Percentiles rank a stretch among this genome's conserved stretches.
These are phyloP conservation scores for Sindora glabra DNA, from an alignment of 306 rosid species.

Conservation along the genomic window DNA sequence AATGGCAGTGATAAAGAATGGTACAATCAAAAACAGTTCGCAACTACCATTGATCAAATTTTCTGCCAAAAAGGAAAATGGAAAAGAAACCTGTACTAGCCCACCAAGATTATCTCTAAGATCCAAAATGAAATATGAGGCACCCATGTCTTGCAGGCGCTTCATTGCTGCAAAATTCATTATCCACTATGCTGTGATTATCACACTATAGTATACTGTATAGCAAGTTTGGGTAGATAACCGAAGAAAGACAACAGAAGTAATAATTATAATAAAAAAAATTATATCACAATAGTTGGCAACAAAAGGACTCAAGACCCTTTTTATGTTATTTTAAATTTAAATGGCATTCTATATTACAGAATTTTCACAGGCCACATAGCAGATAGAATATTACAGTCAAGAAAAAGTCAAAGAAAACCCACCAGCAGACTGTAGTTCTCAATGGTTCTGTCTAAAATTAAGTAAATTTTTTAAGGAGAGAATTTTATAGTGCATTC, in stretches of 20 bases:
- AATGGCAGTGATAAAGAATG: not conserved
- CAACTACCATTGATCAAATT: not conserved
- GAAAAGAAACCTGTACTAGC: constrained; percentile 73
- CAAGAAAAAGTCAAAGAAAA: not conserved
- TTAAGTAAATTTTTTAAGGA: not conserved
- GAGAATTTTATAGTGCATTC: too few relatives aligned
- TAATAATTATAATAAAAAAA: not conserved
- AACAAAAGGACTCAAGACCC: too few relatives aligned
- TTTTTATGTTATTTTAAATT: not conserved
- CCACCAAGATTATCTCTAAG: constrained; percentile 99
- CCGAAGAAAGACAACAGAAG: not conserved
- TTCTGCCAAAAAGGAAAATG: not conserved
- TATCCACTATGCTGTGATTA: constrained; percentile 3
- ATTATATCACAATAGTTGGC: too few relatives aligned
- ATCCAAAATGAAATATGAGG: constrained; percentile 79
- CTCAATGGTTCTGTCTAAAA: not conserved
- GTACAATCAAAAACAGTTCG: not conserved
- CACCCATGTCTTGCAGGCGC: constrained; percentile 85
- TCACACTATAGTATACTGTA: not conserved
- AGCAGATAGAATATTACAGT: not conserved
- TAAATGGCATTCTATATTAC: not conserved
- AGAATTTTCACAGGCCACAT: not conserved
- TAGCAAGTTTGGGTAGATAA: not conserved
- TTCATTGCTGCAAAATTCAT: constrained; percentile 71
- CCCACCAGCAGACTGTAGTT: not conserved